phyloP scores from a whole-genome alignment of 2,329 filamentous ascomycete species.

The Trichocomaceae sp. region DNA sequence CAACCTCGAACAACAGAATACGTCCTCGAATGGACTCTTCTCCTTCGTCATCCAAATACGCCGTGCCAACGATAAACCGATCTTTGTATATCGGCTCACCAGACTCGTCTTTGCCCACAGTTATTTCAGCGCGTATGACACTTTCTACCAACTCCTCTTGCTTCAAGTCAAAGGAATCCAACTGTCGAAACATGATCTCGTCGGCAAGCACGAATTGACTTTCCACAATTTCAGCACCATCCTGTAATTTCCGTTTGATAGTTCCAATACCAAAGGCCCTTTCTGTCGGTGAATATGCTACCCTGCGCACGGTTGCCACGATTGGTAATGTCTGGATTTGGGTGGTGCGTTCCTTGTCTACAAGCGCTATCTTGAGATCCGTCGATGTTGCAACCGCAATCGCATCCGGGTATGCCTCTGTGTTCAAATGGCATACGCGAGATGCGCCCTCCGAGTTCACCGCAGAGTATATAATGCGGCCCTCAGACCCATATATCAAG shows the following conservation, averaged over 20 bases:
- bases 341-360: slow-evolving; percentile 79
- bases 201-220: slow-evolving; percentile 87
- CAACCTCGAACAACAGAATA: slow-evolving; percentile 75
- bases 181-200: slow-evolving; percentile 74
- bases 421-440: slow-evolving; percentile 74
- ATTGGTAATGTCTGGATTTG: slow-evolving; percentile 77
- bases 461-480: slow-evolving; percentile 83
- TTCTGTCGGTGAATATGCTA: slow-evolving; percentile 74
- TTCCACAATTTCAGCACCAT: slow-evolving; percentile 66
- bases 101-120: slow-evolving; percentile 50
- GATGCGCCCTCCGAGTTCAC: slow-evolving; percentile 83
- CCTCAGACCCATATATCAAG: slow-evolving; percentile 83
- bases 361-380: slow-evolving; percentile 69
- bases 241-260: slow-evolving; percentile 64
- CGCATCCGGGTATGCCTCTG: slow-evolving; percentile 70
- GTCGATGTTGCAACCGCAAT: slow-evolving; percentile 72
- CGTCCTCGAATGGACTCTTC: slow-evolving; percentile 60
- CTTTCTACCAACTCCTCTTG: slow-evolving; percentile 74
- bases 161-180: slow-evolving; percentile 63
- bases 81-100: slow-evolving; percentile 53
- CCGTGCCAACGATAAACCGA: slow-evolving; percentile 86
- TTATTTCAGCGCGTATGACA: slow-evolving; percentile 69
- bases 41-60: slow-evolving; percentile 60
- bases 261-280: slow-evolving; percentile 83
- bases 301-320: slow-evolving; percentile 73